Percentiles rank a stretch among this genome's conserved stretches.
These are phyloP conservation scores for Periconia sp. DNA, from an alignment of 2,329 filamentous ascomycete species.

Conservation along the genomic window DNA sequence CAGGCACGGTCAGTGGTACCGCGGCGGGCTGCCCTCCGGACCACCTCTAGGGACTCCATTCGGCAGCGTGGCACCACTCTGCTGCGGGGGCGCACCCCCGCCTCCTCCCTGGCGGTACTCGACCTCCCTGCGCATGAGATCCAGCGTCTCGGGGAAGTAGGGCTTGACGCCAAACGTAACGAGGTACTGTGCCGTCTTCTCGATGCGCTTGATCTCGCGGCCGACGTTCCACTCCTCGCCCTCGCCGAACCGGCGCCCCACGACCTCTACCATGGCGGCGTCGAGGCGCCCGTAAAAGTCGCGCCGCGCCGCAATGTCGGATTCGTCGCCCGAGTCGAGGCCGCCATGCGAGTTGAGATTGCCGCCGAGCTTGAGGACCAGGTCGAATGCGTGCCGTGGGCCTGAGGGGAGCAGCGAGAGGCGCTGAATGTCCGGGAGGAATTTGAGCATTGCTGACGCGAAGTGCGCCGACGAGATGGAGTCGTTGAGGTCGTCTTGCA, in stretches of 20 bases:
- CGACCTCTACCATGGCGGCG: conserved; percentile 55
- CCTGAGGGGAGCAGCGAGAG: conserved; percentile 52
- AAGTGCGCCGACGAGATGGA: conserved; percentile 56
- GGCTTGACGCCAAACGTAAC: conserved; percentile 56
- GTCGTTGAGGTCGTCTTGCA: conserved; percentile 59
- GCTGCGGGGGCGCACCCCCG: conserved; percentile 6
- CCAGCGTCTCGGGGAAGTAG: conserved; percentile 56
- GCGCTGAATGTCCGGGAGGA: conserved; percentile 56
- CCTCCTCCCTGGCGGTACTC: conserved; percentile 27
- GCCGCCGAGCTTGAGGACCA: conserved; percentile 57
- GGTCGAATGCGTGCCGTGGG: conserved; percentile 55
- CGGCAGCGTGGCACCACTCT: conserved; percentile 1
- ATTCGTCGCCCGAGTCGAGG: conserved; percentile 51
- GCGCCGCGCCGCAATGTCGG: conserved; percentile 51
- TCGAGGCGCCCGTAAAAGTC: conserved; percentile 55
- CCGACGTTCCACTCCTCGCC: conserved; percentile 55
- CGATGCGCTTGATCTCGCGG: conserved; percentile 57
- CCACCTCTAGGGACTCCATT: conserved; percentile 22
- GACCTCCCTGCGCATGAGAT: conserved; percentile 50
- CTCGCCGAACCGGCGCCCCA: conserved; percentile 54
- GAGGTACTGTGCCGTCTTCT: conserved; percentile 57
- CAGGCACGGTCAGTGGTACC: conserved; percentile 33
- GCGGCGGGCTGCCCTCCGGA: conserved; percentile 35
- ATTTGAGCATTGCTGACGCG: conserved; percentile 57
- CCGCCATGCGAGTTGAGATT: conserved; percentile 59